phyloP scores from a whole-genome alignment of 225 moss, liverwort and hornwort genomes.

The Climacium dendroides region DNA sequence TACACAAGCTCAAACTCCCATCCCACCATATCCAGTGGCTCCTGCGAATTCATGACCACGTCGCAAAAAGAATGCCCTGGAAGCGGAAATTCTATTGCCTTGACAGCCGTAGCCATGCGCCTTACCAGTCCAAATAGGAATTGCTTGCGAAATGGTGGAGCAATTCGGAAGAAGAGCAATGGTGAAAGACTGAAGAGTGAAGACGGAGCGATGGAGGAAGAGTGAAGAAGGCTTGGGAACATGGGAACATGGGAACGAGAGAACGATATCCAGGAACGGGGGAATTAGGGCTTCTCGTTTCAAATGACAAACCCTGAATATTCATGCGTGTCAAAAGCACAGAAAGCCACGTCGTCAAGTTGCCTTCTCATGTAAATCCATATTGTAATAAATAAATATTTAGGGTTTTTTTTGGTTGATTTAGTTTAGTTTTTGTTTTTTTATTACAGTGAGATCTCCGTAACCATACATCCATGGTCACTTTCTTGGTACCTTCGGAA shows the following conservation, averaged over 20 bases:
- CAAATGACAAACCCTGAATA: too few species aligned
- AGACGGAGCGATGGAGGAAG: background rate
- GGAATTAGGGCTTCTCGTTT: too few species aligned
- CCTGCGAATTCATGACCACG: background rate
- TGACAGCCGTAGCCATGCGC: background rate
- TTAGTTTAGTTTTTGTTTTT: too few species aligned
- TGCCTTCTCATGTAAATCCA: background rate
- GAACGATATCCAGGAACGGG: background rate
- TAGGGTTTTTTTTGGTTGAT: too few species aligned
- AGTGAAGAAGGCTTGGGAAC: too few species aligned
- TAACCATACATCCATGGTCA: too few species aligned
- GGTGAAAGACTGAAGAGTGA: background rate
- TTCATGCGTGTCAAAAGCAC: background rate
- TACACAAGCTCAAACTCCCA: background rate
- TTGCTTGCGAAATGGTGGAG: background rate
- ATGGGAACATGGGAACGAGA: background rate
- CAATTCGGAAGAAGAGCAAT: background rate
- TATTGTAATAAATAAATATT: too few species aligned
- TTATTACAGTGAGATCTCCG: too few species aligned
- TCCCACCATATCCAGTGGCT: background rate
- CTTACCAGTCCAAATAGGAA: background rate
- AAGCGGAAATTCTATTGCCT: background rate
- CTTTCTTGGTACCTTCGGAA: too few species aligned
- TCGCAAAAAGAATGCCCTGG: background rate
- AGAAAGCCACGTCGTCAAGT: background rate